Evolutionary conservation across 2,329 filamentous ascomycete species (phyloP), one percentile per base, ranked within the genome.

Genomic region (Fusarium sp.): DNA sequence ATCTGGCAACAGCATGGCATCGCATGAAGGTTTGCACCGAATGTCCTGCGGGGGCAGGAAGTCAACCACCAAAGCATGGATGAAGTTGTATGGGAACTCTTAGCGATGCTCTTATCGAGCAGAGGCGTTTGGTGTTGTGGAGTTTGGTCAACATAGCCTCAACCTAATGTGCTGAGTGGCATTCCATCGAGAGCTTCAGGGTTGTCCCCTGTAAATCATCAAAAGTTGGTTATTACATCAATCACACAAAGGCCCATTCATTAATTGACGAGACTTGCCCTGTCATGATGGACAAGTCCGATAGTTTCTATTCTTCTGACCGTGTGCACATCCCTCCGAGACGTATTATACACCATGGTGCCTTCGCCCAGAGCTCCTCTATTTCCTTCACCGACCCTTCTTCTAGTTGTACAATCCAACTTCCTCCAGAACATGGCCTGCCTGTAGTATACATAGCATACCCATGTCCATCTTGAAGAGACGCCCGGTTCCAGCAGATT

Each of bases 1-100:
- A 90, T 75, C 80, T 90, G 59, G 87, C 87, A 2, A 90, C 86
- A n/a, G 88, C 87, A 1, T 91, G 89, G 89, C 88, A 91, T 74
- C 83, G 87, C 2, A 81, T 90, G 3, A 77, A 74, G 50, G 72
- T 82, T 3, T 81, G 76, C 31, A 73, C 77, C 10, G 79, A 81
- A 38, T 78, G 78, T 57, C 63, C 73, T 1, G 64, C 36, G 5
- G 58, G 55, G 13, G 31, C 23, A 9, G 49, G 14, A 2, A 59
- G 55, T 6, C 20, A 33, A 1, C 44, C 56, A 18, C 20, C 55
- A 61, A 65, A 34, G 33, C 38, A 42, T 61, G 40, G 40, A 13
- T 53, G 13, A 58, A 60, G 18, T 16, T 18, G 14, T n/a, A 33
- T 33, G 11, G 29, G 8, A 53, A 51, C 3, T 33, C 18, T 20